A percentile compares a stretch with the other conserved stretches of the same genome.
These are phyloP conservation scores for Beta lomatogona DNA, from an alignment of 179 eudicot genomes.

Conservation along the genomic window DNA sequence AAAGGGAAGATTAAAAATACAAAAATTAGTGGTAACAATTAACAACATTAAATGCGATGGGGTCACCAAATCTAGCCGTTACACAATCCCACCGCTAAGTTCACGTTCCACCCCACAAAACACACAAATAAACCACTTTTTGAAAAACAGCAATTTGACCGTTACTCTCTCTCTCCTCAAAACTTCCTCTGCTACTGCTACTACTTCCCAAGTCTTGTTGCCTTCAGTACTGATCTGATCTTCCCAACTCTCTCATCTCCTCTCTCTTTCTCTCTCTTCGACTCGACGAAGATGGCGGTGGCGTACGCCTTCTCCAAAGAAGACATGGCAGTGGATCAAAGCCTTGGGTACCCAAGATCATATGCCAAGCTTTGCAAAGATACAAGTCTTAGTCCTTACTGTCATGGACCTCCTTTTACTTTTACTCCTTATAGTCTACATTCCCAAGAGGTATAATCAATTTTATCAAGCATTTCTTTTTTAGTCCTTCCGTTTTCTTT, in stretches of 20 bases:
- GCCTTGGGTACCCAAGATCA: conserved; percentile 84
- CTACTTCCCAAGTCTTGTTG: background rate
- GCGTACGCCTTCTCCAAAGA: conserved; percentile 54
- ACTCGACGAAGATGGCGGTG: conserved; percentile 43
- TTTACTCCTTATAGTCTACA: conserved; percentile 63
- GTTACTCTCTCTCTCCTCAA: conserved; percentile 35
- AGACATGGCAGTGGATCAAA: conserved; percentile 61
- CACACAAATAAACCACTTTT: conserved; percentile 28
- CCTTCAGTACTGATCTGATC: background rate
- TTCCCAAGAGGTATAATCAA: conserved; percentile 50
- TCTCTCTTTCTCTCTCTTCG: too few relatives aligned
- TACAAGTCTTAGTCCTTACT: conserved; percentile 55
- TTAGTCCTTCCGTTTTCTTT: background rate
- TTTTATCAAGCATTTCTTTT: background rate
- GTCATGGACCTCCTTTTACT: conserved; percentile 74
- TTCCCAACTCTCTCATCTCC: background rate
- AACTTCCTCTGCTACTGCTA: background rate
- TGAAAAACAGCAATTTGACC: conserved; percentile 45
- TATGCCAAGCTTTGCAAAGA: conserved; percentile 79
- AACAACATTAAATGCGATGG: conserved; percentile 21
- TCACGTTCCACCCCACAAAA: conserved; percentile 20
- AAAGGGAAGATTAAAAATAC: background rate
- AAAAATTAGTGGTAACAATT: background rate
- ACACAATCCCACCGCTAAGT: conserved; percentile 12
- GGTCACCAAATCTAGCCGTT: conserved; percentile 38